phyloP scores from a whole-genome alignment of 2,329 filamentous ascomycete genomes.

The Aspergillus sp. region DNA sequence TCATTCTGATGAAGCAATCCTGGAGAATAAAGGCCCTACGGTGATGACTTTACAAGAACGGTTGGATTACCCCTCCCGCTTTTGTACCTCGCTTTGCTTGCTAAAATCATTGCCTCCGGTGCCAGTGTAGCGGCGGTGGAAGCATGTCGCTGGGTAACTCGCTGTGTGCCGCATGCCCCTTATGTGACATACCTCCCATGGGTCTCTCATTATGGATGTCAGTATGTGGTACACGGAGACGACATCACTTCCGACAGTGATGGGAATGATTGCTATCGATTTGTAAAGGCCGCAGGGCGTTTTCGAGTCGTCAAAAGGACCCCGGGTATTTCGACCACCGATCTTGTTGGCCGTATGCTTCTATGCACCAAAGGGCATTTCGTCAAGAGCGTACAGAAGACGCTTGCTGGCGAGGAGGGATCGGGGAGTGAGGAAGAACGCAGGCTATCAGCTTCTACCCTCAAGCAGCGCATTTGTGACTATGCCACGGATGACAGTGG shows the following conservation, averaged over 20 bases:
- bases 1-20: constrained; percentile 91
- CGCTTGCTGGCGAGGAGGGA: constrained; percentile 70
- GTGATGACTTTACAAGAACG: constrained; percentile 94
- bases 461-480: constrained; percentile 74
- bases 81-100: neutral
- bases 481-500: constrained; percentile 89
- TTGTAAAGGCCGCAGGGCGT: constrained; percentile 87
- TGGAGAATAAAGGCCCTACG: constrained; percentile 95
- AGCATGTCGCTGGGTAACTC: constrained; percentile 91
- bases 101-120: constrained; percentile 3
- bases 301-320: constrained; percentile 98
- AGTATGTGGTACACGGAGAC: constrained; percentile 94
- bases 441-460: constrained; percentile 61
- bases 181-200: constrained; percentile 93
- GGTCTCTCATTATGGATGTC: constrained; percentile 94
- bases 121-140: constrained; percentile 79
- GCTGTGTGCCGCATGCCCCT: constrained; percentile 78
- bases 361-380: constrained; percentile 94
- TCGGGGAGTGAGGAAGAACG: constrained; percentile 68
- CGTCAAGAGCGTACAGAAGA: constrained; percentile 72
- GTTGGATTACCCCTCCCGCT: constrained; percentile 39
- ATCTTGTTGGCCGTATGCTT: constrained; percentile 97
- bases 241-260: constrained; percentile 94
- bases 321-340: constrained; percentile 93
- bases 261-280: constrained; percentile 96